Percentiles rank a stretch among this genome's conserved stretches.
Conservation (phyloP, 2,329 filamentous ascomycete genomes). For the Epicoccum sorghinum region DNA sequence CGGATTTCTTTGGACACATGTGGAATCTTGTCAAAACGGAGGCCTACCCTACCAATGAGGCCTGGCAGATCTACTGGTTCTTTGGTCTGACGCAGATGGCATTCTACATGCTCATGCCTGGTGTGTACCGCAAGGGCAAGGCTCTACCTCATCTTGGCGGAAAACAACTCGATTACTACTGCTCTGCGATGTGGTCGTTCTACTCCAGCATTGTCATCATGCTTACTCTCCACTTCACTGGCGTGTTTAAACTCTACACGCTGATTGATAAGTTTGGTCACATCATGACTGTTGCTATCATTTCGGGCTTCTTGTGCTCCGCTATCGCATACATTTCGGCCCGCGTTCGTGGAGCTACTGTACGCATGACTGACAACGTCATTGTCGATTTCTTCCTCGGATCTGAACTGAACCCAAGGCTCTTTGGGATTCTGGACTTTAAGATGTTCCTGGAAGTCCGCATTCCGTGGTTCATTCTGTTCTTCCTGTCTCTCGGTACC, state of each 20-base stretch:
- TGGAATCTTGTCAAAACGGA: conserved; percentile 76
- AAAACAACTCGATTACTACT: conserved; percentile 92
- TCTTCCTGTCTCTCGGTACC: conserved; percentile 76
- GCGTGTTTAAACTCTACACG: conserved; percentile 86
- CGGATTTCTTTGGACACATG: conserved; percentile 75
- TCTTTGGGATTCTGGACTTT: conserved; percentile 85
- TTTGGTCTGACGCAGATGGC: conserved; percentile 86
- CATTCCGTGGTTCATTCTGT: conserved; percentile 89
- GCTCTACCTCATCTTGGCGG: conserved; percentile 81
- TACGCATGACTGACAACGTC: conserved; percentile 86
- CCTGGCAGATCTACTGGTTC: conserved; percentile 93
- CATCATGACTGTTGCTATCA: conserved; percentile 88
- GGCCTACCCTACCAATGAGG: conserved; percentile 80
- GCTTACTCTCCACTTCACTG: conserved; percentile 77
- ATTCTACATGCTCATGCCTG: conserved; percentile 85
- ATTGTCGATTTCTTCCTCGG: conserved; percentile 94
- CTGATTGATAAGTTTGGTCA: conserved; percentile 95
- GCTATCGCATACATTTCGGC: conserved; percentile 88
- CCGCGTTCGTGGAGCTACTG: conserved; percentile 76
- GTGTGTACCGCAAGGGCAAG: conserved; percentile 87
- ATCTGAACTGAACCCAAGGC: conserved; percentile 81
- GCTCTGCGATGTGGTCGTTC: conserved; percentile 85
- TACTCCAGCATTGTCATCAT: conserved; percentile 81
- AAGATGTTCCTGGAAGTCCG: conserved; percentile 97
- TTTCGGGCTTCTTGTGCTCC: conserved; percentile 84